Evolutionary conservation across 2,329 filamentous ascomycete species (phyloP).

Genomic region (Talaromyces islandicus): DNA sequence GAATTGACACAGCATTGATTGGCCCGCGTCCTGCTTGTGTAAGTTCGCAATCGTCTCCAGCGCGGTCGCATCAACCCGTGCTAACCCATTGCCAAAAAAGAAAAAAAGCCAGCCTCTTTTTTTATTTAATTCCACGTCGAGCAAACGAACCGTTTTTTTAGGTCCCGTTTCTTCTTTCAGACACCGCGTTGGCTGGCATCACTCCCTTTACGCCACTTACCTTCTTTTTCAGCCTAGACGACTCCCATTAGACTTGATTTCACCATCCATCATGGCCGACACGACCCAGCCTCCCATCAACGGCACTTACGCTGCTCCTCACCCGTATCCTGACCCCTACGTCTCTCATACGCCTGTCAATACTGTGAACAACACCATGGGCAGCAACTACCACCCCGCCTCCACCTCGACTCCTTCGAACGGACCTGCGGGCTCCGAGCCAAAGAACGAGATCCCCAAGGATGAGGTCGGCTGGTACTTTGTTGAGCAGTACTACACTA

Average conservation of each 20-base stretch:
- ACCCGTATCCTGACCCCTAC: constrained; percentile 31
- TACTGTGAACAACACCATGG: constrained; percentile 19
- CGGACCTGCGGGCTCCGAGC: constrained; percentile 26
- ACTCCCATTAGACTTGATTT: constrained; percentile 13
- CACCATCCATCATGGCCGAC: constrained; percentile 31
- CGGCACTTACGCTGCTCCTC: constrained; percentile 36
- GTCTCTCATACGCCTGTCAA: constrained; percentile 27
- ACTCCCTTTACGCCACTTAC: constrained; percentile 11
- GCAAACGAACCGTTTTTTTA: background rate
- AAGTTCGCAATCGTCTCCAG: background rate
- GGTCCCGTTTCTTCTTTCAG: background rate
- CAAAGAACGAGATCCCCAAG: constrained; percentile 56
- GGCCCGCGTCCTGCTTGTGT: background rate
- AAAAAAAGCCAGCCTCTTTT: too few relatives aligned
- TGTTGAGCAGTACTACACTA: constrained; percentile 98
- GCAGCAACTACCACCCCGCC: constrained; percentile 32
- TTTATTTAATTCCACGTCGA: background rate
- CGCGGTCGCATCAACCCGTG: background rate
- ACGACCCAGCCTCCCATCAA: constrained; percentile 36
- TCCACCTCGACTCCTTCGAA: constrained; percentile 36
- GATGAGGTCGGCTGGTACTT: constrained; percentile 99
- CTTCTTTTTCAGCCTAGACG: background rate
- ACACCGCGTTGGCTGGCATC: constrained; percentile 6
- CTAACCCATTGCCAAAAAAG: background rate
- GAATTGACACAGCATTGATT: background rate